Conservation (phyloP, 352 stramenopile species). For the Halophytophthora polymorphica region DNA sequence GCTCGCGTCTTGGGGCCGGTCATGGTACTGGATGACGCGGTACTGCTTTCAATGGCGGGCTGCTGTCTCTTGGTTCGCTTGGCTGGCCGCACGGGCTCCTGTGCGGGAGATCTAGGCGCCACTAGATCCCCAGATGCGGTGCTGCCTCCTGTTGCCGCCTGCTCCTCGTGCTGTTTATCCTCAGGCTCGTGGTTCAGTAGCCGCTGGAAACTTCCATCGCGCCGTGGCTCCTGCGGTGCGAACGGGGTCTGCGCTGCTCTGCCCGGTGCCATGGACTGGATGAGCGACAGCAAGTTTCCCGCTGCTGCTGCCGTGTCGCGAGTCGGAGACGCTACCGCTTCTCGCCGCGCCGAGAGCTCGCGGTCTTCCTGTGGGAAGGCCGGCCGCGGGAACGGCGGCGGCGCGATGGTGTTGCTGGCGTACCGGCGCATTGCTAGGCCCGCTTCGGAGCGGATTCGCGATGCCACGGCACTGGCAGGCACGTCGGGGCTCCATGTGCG, state of each 20-base stretch:
- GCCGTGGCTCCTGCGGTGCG: neutral
- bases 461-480: neutral
- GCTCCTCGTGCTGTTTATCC: neutral
- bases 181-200: neutral
- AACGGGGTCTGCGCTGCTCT: neutral
- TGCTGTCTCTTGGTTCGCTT: constrained; percentile 6
- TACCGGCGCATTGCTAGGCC: neutral
- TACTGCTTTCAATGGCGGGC: neutral
- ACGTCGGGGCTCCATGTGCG: neutral
- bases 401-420: neutral
- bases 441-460: neutral
- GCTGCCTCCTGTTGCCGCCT: constrained; percentile 4
- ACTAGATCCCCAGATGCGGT: constrained; percentile 18
- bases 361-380: constrained; percentile 22
- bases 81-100: constrained; percentile 1
- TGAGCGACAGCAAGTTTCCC: constrained; percentile 30
- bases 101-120: neutral
- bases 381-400: constrained; percentile 15
- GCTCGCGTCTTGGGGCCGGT: constrained; percentile 8
- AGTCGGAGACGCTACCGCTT: neutral
- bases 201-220: neutral
- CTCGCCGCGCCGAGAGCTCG: neutral
- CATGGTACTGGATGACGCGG: neutral
- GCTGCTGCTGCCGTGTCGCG: constrained; percentile 15
- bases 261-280: constrained; percentile 13